Conservation (phyloP, 345 rosid species). For the Carallia pectinifolia region DNA sequence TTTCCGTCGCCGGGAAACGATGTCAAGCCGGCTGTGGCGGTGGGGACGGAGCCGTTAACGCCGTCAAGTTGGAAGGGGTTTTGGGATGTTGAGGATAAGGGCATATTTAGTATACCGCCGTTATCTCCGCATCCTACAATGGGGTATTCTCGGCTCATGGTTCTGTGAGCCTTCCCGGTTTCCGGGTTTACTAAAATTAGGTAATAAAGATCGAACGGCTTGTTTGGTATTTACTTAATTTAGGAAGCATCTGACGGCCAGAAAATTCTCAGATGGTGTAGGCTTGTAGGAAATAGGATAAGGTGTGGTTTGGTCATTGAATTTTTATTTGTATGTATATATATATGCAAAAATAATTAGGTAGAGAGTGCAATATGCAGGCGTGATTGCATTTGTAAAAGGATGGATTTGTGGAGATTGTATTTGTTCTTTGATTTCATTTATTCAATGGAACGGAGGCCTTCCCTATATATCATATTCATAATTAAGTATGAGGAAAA, state of each 20-base stretch:
- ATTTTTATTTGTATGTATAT: not conserved
- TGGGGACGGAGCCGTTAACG: conserved; percentile 53
- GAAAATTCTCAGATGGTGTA: conserved; percentile 1
- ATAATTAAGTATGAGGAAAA: not conserved
- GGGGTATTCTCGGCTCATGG: conserved; percentile 41
- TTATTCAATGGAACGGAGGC: not conserved
- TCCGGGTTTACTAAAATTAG: not conserved
- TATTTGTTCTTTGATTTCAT: conserved; percentile 35
- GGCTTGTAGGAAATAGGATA: not conserved
- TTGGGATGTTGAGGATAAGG: conserved; percentile 66
- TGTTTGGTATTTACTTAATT: too few species aligned
- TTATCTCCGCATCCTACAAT: conserved; percentile 58
- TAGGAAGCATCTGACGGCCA: conserved; percentile 12
- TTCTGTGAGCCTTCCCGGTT: conserved; percentile 21
- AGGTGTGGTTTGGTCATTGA: not conserved
- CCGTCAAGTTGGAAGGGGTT: conserved; percentile 93
- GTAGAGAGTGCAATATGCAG: not conserved
- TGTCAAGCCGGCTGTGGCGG: not conserved
- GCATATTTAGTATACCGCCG: conserved; percentile 72
- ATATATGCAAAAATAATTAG: not conserved
- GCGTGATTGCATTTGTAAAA: not conserved
- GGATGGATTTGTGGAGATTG: not conserved
- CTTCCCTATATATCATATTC: too few species aligned
- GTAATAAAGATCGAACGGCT: too few species aligned
- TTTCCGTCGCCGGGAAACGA: conserved; percentile 7